Evolutionary conservation across 805 yeast species (phyloP).

Genomic region (Jamesozyma rosinii): DNA sequence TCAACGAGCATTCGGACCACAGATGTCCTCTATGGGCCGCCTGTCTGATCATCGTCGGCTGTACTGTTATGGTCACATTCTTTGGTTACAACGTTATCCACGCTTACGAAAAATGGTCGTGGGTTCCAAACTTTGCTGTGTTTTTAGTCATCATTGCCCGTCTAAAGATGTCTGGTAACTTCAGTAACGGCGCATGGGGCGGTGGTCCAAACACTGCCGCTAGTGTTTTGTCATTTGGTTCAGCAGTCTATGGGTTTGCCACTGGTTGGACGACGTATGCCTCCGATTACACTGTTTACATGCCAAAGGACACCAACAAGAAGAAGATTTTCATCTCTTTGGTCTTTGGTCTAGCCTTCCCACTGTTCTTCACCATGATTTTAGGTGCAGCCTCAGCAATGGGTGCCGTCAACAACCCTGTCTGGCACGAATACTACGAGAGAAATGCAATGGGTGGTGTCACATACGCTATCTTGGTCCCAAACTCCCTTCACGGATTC

Average conservation of each 20-base stretch:
- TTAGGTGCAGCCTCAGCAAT: slow-evolving; percentile 83
- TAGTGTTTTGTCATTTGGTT: slow-evolving; percentile 69
- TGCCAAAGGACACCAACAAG: slow-evolving; percentile 55
- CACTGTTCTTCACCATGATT: slow-evolving; percentile 61
- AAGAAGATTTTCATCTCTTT: slow-evolving; percentile 55
- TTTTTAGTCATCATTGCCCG: slow-evolving; percentile 74
- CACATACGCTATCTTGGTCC: slow-evolving; percentile 64
- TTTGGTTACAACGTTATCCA: slow-evolving; percentile 83
- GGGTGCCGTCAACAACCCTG: slow-evolving; percentile 43
- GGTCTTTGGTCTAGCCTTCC: slow-evolving; percentile 51
- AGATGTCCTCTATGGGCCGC: slow-evolving; percentile 85
- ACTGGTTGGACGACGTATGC: slow-evolving; percentile 96
- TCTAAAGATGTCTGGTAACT: slow-evolving; percentile 55
- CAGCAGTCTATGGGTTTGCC: slow-evolving; percentile 77
- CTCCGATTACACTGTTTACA: slow-evolving; percentile 84
- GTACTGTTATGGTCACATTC: slow-evolving; percentile 66
- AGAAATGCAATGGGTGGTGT: slow-evolving; percentile 68
- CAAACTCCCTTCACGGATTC: slow-evolving; percentile 74
- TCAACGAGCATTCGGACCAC: slow-evolving; percentile 43
- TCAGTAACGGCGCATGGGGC: slow-evolving; percentile 42
- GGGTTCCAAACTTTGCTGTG: slow-evolving; percentile 71
- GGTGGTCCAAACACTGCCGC: slow-evolving; percentile 69
- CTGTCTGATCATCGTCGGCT: slow-evolving; percentile 57
- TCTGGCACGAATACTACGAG: slow-evolving; percentile 43
- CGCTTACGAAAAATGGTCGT: slow-evolving; percentile 70